These are phyloP conservation scores for Eutrema japonicum DNA, from an alignment of 345 rosid species.

Conservation along the genomic window DNA sequence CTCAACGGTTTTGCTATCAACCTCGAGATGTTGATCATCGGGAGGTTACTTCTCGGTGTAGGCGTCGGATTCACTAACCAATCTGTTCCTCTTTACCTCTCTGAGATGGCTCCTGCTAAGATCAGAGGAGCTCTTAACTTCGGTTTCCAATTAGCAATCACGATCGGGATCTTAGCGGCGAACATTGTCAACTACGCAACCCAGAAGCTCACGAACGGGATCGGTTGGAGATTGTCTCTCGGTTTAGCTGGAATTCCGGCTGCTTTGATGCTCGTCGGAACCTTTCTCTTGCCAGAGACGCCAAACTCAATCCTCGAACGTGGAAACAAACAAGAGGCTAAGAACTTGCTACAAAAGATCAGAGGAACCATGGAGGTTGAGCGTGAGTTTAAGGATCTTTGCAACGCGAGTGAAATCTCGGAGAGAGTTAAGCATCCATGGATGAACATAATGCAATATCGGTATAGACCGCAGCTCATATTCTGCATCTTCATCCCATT, in stretches of 20 bases:
- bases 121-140: slow-evolving; percentile 50
- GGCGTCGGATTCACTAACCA: slow-evolving; percentile 58
- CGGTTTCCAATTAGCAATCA: slow-evolving; percentile 46
- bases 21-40: slow-evolving; percentile 53
- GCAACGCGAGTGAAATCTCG: slow-evolving; percentile 32
- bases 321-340: slow-evolving; percentile 45
- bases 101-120: slow-evolving; percentile 54
- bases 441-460: slow-evolving; percentile 33
- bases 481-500: slow-evolving; percentile 43
- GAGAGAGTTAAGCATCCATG: slow-evolving; percentile 44
- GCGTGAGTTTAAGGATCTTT: slow-evolving; percentile 45
- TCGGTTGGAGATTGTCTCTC: slow-evolving; percentile 51
- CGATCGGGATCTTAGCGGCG: slow-evolving; percentile 48
- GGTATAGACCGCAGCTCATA: slow-evolving; percentile 49
- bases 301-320: slow-evolving; percentile 54
- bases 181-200: slow-evolving; percentile 44
- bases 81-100: slow-evolving; percentile 52
- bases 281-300: slow-evolving; percentile 46
- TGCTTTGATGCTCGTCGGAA: slow-evolving; percentile 33
- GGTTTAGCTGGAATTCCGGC: slow-evolving; percentile 53
- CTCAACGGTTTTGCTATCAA: slow-evolving; percentile 48
- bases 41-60: slow-evolving; percentile 51
- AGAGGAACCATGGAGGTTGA: slow-evolving; percentile 48
- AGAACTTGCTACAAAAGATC: slow-evolving; percentile 38
- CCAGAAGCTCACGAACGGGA: slow-evolving; percentile 27